Evolutionary conservation across 2,329 filamentous ascomycete genomes (phyloP), one percentile per base, ranked within the genome.

Genomic region (Xylariaceae sp.): DNA sequence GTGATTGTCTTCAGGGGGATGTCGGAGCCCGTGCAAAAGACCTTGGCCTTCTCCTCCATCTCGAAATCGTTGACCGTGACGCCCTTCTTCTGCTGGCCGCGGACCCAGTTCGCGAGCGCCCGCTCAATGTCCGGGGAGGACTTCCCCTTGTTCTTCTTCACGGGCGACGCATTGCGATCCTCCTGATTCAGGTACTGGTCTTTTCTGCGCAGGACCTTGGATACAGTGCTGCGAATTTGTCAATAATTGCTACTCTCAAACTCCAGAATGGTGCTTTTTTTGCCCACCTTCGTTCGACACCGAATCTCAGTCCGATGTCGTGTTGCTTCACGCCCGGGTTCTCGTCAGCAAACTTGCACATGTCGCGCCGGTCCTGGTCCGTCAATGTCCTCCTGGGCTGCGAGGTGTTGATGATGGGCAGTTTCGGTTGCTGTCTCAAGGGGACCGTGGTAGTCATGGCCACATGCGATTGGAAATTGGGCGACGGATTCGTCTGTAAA

Each of bases 291-390:
- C 94, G 81, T 77, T 99, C 94, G 55, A 99, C 94, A 42, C 92
- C 93, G 76, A 99, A 99, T 72, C 92, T 86, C 60, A 88, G 88
- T 76, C 94, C 94, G 75, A 99, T 99, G 71, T 97, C 93, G 15
- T 92, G 94, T 77, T 99, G 94, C 76, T 96, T 96, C 51, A 91
- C 87, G 53, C 85, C 88, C 18, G 93, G 94, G 71, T 97, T 88
- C 63, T 96, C 88, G 72, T 94, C 89, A 68, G 93, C 89, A 74
- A 93, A 97, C 71, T 91, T 84, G 74, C 94, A 99, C 92, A 99
- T 99, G 50, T 86, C 84, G 65, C 92, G 84, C 64, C 94, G 88
- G 73, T 97, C 92, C 60, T 90, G 88, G 70, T 96, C 90, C 6
- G 92, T 97, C 67, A 99, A 79, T 1, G 93, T 97, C 75, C 91